Evolutionary conservation across 805 yeast species (phyloP), one percentile per base, ranked within the genome.

Genomic region (Ogataea degrootiae): DNA sequence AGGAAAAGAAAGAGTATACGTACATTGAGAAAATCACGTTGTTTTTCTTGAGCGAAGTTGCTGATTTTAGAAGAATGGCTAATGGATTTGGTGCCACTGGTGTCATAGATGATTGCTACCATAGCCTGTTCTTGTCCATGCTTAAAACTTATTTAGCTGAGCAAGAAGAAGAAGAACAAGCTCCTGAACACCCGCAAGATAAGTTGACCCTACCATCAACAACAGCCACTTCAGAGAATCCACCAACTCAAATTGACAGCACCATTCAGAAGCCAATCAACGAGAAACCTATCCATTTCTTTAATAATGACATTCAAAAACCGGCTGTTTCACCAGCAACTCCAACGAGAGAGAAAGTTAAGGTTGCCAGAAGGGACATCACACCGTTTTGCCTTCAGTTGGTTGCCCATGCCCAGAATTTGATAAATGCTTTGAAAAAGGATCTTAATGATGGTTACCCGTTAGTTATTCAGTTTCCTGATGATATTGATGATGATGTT

Each of bases 11-110:
- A 1, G 72, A 70, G 0, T 65, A 71, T 6, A 66, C 78, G 4
- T 59, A 68, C 1, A 60, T 67, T 3, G 68, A 74, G 26, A 65
- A 71, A 26, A 62, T 70, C 1, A 56, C 67, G 17, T 56, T 81
- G 2, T 71, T 75, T 42, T 67, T 76, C 34, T 58, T 85, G 14
- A 66, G 64, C 46, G 82, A 82, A 21, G 60, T 79, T 9, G 70
- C 75, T 15, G 91, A 84, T 43, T 72, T 86, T 56, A 73, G 87
- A 52, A 76, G 84, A 49, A 73, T 85, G 66, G 87, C 89, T 50
- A 86, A 84, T 60, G 95, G 95, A 0, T 83, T 83, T 62, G 92
- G 90, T 0, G 81, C 94, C 3, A 85, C 94, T 0, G 80, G 88
- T 0, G 63, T 76, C 35, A 77, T 86, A 46, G 96, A 87, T 62